Base-by-base conservation (phyloP, 495 filamentous ascomycete species). In the Glutinoglossum americanum region DNA sequence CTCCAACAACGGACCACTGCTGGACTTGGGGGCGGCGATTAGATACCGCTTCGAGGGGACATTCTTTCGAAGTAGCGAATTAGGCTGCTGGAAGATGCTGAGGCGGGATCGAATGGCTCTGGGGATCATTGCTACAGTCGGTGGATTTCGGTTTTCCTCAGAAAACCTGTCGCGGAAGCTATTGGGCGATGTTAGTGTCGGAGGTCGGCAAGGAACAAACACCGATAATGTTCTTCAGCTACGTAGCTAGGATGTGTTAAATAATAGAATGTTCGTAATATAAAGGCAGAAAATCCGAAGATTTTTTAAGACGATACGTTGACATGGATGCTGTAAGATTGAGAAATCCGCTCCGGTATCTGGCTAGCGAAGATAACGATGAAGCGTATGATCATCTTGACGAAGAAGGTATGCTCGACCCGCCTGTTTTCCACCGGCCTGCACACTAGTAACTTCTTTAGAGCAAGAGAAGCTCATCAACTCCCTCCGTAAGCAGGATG, bases 401-500 rank as follows among this genome's bases (percentile, higher is more conserved):
- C 60, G 82, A 84, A 64, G 74, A 84, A 75, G 79, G 79, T 80
- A 51, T 56, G 58, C 44, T 41, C 19, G 1, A 45, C 33, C 49
- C 25, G 25, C 51, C 23, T 41, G 25, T 41, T 28, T 53, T 17
- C 32, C 49, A 45, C n/a, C n/a, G n/a, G n/a, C n/a, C n/a, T n/a
- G n/a, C n/a, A n/a, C n/a, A n/a, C n/a, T n/a, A n/a, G n/a, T n/a
- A n/a, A n/a, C n/a, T n/a, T n/a, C n/a, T n/a, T n/a, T 21, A 79
- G 81, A 88, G 65, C 86, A 92, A 71, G 85, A 89, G 63, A 66
- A 69, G 53, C 69, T 88, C 0, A 89, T 92, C 61, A 58, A 64
- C 11, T 62, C 68, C 59, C 74, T 89, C 21, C 65, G 73, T 35
- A 51, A 41, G 19, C 71, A 83, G 62, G 80, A 88, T 70, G 69